These are phyloP conservation scores for Isabelozyma heimii DNA, from an alignment of 805 yeast genomes.

Conservation along the genomic window DNA sequence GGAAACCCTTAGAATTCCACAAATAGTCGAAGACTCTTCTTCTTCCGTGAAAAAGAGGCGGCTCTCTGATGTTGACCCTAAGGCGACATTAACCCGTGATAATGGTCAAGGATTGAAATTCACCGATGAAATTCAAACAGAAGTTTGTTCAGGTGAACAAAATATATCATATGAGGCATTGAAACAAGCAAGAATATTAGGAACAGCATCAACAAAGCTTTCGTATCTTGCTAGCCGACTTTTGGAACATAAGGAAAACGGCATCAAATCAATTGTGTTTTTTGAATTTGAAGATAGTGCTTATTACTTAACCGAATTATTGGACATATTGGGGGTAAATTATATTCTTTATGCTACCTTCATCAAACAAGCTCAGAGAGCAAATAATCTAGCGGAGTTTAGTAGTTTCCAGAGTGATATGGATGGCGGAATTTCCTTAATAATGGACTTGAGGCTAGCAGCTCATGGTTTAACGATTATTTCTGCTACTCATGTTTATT, in stretches of 20 bases:
- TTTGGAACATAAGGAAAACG: conserved; percentile 47
- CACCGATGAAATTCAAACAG: conserved; percentile 22
- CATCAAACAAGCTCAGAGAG: conserved; percentile 48
- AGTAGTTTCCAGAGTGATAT: conserved; percentile 30
- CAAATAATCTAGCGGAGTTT: conserved; percentile 51
- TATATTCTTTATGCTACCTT: conserved; percentile 66
- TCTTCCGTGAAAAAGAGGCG: neutral
- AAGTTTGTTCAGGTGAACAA: conserved; percentile 5
- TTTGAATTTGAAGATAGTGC: conserved; percentile 74
- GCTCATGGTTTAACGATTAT: conserved; percentile 69
- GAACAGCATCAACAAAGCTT: conserved; percentile 63
- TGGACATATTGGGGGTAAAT: conserved; percentile 59
- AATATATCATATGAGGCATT: conserved; percentile 11
- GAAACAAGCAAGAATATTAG: conserved; percentile 44
- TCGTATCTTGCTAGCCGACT: conserved; percentile 57
- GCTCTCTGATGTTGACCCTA: conserved; percentile 1
- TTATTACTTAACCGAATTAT: conserved; percentile 59
- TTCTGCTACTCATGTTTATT: conserved; percentile 66
- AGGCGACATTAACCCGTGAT: conserved; percentile 10
- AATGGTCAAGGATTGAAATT: conserved; percentile 17
- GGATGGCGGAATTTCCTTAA: conserved; percentile 49
- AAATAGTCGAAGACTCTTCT: neutral
- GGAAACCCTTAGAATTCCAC: conserved; percentile 5
- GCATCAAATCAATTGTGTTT: conserved; percentile 58
- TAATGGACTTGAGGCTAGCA: conserved; percentile 68